Evolutionary conservation across 441 rosid species (phyloP).

Genomic region (Jatropha podagrica): DNA sequence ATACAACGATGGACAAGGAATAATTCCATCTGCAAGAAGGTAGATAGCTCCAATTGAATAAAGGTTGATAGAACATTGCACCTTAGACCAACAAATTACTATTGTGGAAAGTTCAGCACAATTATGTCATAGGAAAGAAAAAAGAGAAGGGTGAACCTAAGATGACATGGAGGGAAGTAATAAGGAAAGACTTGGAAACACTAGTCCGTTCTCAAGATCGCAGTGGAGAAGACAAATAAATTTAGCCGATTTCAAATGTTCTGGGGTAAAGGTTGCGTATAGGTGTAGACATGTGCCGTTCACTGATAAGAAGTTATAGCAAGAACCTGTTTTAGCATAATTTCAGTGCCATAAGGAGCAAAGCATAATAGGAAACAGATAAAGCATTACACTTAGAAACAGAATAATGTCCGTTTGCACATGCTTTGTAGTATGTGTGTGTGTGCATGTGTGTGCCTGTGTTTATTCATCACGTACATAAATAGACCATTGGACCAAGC

Average conservation of each 20-base stretch:
- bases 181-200: background rate
- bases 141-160: background rate
- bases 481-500: background rate
- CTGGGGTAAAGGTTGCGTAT: background rate
- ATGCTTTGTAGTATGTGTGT: background rate
- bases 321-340: constrained; percentile 4
- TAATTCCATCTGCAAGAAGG: background rate
- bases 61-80: background rate
- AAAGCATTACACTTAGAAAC: background rate
- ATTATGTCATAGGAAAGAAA: background rate
- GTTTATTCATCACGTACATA: background rate
- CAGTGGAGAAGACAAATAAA: background rate
- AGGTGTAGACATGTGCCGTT: background rate
- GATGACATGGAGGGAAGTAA: background rate
- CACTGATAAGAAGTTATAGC: constrained; percentile 4
- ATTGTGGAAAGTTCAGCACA: background rate
- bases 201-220: background rate
- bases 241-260: background rate
- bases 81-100: background rate
- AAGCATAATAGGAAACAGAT: background rate
- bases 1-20: background rate
- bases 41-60: background rate
- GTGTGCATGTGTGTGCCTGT: background rate
- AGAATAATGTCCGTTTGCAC: background rate
- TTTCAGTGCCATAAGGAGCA: background rate